Percentiles rank a stretch among this genome's conserved stretches.
Evolutionary conservation across 495 filamentous ascomycete genomes (phyloP).

Genomic region (Penicillium bovifimosum): DNA sequence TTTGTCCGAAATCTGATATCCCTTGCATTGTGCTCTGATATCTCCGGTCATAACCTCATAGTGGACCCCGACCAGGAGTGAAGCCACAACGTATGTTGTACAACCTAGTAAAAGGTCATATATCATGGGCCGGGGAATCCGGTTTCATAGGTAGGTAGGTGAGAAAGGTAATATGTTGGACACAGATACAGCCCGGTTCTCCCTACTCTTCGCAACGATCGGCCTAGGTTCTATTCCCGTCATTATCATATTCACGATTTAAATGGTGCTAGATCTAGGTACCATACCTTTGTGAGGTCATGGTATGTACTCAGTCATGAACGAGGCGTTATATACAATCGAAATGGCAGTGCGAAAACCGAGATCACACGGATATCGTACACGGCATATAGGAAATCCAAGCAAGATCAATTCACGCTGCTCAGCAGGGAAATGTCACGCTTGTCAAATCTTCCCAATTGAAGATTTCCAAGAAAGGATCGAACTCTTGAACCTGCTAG

Average conservation of each 20-base stretch:
- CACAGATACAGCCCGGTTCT: no score
- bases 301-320: no score
- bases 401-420: background rate
- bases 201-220: no score
- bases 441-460: conserved; percentile 42
- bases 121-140: no score
- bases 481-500: conserved; percentile 35
- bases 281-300: no score
- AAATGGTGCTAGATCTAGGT: no score
- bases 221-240: no score
- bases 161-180: no score
- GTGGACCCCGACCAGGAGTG: background rate
- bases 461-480: conserved; percentile 41
- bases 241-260: no score
- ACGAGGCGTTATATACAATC: background rate
- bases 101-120: no score
- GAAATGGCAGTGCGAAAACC: background rate
- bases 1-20: background rate
- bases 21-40: conserved; percentile 12
- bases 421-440: conserved; percentile 26
- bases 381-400: background rate
- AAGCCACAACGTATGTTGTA: no score
- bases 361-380: background rate
- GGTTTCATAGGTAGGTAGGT: no score
- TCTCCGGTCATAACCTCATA: conserved; percentile 10